These are phyloP conservation scores for Phialophora tarda DNA, from an alignment of 2,329 filamentous ascomycete genomes.

Conservation along the genomic window DNA sequence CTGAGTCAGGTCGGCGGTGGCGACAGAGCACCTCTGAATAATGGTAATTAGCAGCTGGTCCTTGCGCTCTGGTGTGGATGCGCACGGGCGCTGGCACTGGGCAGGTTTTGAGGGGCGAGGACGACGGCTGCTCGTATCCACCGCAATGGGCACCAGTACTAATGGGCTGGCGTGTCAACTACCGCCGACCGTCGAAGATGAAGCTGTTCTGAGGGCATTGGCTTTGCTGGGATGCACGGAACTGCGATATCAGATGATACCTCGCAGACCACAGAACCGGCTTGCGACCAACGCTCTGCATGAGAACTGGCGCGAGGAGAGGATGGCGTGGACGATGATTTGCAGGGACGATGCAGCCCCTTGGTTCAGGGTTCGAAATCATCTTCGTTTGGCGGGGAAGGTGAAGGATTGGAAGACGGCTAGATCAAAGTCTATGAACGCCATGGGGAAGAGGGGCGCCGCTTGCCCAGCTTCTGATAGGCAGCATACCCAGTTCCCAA, in stretches of 20 bases:
- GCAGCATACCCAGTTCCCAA: neutral
- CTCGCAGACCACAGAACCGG: neutral
- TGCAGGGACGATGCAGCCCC: neutral
- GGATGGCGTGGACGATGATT: neutral
- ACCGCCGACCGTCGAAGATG: neutral
- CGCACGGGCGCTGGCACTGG: neutral
- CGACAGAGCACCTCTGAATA: neutral
- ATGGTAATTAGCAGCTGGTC: neutral
- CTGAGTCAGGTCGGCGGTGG: neutral
- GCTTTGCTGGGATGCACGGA: neutral
- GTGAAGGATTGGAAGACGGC: conserved; percentile 5
- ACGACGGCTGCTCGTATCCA: neutral
- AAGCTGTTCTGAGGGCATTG: neutral
- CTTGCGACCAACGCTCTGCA: neutral
- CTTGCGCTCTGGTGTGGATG: neutral
- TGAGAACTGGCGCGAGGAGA: neutral
- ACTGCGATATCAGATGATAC: neutral
- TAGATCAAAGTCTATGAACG: conserved; percentile 8
- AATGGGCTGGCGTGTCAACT: neutral
- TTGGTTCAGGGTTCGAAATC: neutral
- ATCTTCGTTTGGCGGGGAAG: conserved; percentile 2
- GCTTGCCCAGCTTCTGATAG: neutral
- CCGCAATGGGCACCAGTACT: neutral
- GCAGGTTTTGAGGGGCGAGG: neutral
- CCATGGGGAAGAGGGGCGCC: conserved; percentile 5